Evolutionary conservation across 116 monocot genomes (phyloP), one percentile per base, ranked within the genome.

Genomic region (Iris pallida): DNA sequence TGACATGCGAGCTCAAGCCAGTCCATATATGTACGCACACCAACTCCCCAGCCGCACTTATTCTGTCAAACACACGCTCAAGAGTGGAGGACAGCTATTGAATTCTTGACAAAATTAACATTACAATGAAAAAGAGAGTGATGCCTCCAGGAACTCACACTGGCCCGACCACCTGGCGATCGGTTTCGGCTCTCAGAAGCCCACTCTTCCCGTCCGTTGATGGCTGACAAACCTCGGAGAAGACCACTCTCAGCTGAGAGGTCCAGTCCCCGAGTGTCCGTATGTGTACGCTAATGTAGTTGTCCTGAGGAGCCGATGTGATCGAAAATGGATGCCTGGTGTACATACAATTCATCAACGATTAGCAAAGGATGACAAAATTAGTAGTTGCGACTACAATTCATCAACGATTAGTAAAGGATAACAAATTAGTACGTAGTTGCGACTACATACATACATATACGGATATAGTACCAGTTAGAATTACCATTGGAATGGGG

Each of bases 401-500:
- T 7, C 17, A 19, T 3, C 17, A 4, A 16, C 10, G 6, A 0
- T 7, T 56, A 51, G 16, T 42, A 11, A 43, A 16, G 8, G 5
- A 61, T 9, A 54, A 8, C 9, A 4, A 63, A 43, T 6, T 11
- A 45, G 7, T 40, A 0, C 7, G 13, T 45, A 0, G 8, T n/a
- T n/a, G n/a, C n/a, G n/a, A n/a, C n/a, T n/a, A n/a, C n/a, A n/a
- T n/a, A n/a, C n/a, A n/a, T n/a, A n/a, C n/a, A n/a, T n/a, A n/a
- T n/a, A n/a, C n/a, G n/a, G n/a, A n/a, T n/a, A n/a, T n/a, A n/a
- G n/a, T n/a, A n/a, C n/a, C n/a, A n/a, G n/a, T n/a, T n/a, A n/a
- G n/a, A n/a, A n/a, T n/a, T n/a, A 90, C 94, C 95, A 95, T 71
- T 95, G 80, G 69, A 95, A 95, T 20, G 84, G 95, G 40, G 95